These are phyloP conservation scores for Bruguiera hainesii DNA, from an alignment of 441 rosid genomes.

Conservation along the genomic window DNA sequence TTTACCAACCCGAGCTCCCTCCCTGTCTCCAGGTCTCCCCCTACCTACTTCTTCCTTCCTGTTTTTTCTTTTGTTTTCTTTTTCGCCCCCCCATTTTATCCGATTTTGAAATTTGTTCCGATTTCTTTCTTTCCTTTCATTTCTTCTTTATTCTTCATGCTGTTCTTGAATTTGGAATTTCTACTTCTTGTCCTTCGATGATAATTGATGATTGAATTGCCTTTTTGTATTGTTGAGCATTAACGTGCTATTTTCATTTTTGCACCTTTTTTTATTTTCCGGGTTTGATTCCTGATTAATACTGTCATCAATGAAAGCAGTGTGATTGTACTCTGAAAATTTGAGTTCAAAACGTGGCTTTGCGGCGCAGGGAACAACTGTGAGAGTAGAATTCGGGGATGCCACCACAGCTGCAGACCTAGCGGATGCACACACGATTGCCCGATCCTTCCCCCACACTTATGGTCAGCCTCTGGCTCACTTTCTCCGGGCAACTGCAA, in stretches of 20 bases:
- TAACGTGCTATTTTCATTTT: too few relatives aligned
- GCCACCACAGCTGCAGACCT: constrained; percentile 64
- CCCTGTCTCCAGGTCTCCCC: constrained; percentile 84
- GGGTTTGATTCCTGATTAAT: too few relatives aligned
- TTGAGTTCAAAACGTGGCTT: too few relatives aligned
- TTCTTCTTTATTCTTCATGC: neutral
- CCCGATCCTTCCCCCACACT: constrained; percentile 76
- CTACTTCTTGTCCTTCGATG: too few relatives aligned
- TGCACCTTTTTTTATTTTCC: too few relatives aligned
- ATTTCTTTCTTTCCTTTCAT: too few relatives aligned
- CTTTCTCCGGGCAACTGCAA: constrained; percentile 78
- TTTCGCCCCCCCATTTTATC: neutral
- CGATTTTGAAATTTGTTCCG: too few relatives aligned
- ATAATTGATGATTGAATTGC: too few relatives aligned
- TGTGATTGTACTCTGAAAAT: too few relatives aligned
- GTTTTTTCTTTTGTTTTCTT: neutral
- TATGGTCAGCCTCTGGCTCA: constrained; percentile 95
- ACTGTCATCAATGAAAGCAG: too few relatives aligned
- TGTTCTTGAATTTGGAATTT: too few relatives aligned
- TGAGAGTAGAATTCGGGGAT: constrained; percentile 96
- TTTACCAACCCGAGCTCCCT: constrained; percentile 79
- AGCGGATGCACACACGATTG: constrained; percentile 65
- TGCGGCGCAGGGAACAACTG: constrained; percentile 71
- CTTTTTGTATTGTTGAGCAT: too few relatives aligned
- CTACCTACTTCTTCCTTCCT: neutral